Percentiles rank a stretch among this genome's conserved stretches.
These are phyloP conservation scores for Millerozyma acaciae DNA, from an alignment of 805 yeast species.

Conservation along the genomic window DNA sequence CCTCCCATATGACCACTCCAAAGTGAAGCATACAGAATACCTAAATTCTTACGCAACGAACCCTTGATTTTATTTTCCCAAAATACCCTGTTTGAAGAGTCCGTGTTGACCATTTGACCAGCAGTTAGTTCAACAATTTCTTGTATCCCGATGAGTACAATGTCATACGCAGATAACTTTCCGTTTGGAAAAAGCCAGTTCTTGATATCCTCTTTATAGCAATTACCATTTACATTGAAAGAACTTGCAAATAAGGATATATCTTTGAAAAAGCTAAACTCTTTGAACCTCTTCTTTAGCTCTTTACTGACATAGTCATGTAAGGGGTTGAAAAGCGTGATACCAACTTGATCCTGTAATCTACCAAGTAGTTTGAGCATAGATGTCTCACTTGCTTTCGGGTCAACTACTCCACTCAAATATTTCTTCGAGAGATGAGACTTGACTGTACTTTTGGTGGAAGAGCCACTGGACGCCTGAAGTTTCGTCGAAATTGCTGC, in stretches of 20 bases:
- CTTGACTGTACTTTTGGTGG: constrained; percentile 29
- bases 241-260: constrained; percentile 47
- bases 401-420: constrained; percentile 39
- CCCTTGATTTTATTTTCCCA: constrained; percentile 65
- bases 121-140: constrained; percentile 79
- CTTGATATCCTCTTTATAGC: constrained; percentile 37
- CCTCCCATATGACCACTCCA: constrained; percentile 89
- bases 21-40: constrained; percentile 48
- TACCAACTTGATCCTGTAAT: constrained; percentile 40
- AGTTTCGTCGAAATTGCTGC: constrained; percentile 35
- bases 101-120: constrained; percentile 78
- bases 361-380: constrained; percentile 49
- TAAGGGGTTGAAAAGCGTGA: constrained; percentile 48
- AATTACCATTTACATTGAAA: constrained; percentile 53
- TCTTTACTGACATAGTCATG: constrained; percentile 49
- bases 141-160: constrained; percentile 81
- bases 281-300: constrained; percentile 34
- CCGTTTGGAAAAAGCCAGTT: constrained; percentile 45
- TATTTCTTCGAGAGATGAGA: constrained; percentile 35
- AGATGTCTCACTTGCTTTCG: constrained; percentile 37
- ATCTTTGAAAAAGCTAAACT: constrained; percentile 39
- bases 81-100: constrained; percentile 51
- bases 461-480: constrained; percentile 41
- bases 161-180: constrained; percentile 46
- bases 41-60: constrained; percentile 37